Evolutionary conservation across 805 yeast species (phyloP), one percentile per base, ranked within the genome.

Genomic region (Saccharomycopsis sp.): DNA sequence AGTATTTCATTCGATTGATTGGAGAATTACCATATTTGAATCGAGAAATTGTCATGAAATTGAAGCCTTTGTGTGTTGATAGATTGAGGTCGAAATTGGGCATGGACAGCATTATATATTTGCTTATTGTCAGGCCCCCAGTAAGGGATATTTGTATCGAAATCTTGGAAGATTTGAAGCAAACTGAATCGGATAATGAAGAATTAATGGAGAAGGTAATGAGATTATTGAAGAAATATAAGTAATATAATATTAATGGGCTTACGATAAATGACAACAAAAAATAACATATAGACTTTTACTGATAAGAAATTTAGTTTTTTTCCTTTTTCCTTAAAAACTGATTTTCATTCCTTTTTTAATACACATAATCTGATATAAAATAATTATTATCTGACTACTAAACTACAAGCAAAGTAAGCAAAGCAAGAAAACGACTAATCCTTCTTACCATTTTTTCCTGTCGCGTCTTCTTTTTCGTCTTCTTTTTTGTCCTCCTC

Each of bases 121-220:
- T 93, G 50, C 76, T 89, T 44, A 84, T 87, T 90, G 85, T 85
- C 61, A 74, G 95, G 55, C 96, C 96, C 1, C 97, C 97, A 0
- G 86, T 77, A 23, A 75, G 80, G 49, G 36, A 36, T 2, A 64
- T 66, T 9, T 77, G 83, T 54, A 55, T 79, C 22, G 65, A 63
- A 3, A 64, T 79, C 3, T 63, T 80, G 41, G 61, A 61, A 40
- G 75, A 72, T 13, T 58, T 80, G 52, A 64, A 72, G 35, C 68
- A 67, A 7, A 52, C 51, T 8, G 45, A 50, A 3, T 55, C 54
- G 17, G 54, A 55, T 21, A 75, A 75, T 53, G 77, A 74, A 38
- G 75, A 71, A 43, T 61, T 77, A 51, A 65, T 66, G 51, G 69
- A 62, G 19, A 75, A 72, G 3, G 43, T 44, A 17, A 44, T 29